Base-by-base conservation (phyloP, 768 basidiomycete genomes). In the Phanerodontia chrysosporium region DNA sequence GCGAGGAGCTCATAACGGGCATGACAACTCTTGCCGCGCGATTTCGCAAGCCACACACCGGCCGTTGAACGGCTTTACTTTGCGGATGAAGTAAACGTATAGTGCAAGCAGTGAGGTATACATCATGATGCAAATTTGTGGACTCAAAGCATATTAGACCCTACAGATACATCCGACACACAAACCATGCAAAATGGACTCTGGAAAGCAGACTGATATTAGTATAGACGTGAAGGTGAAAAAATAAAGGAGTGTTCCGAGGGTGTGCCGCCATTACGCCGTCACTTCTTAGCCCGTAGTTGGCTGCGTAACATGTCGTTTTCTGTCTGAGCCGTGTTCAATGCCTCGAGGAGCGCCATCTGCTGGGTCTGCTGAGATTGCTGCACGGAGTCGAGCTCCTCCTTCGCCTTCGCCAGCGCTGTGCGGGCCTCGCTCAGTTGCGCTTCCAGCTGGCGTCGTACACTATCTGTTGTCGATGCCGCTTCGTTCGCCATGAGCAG, bases 321-420 rank as follows among this genome's bases (percentile, higher is more conserved):
- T 74, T 93, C 90, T 57, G 81, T 86, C 74, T 93, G 90, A 74
- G 88, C 80, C 53, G 81, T 78, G 69, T 92, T 94, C 65, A 96
- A 79, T 75, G 96, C 93, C 67, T 97, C 94, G 45, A 99, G 78
- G 56, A 99, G 69, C 30, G 88, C 87, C 57, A 92, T 84, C 63
- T 88, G 79, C 74, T 95, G 94, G 9, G 78, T 81, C 73, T 93
- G 89, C 67, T 95, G 92, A 16, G 84, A 83, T 63, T 74, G 78
- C 44, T 78, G 79, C 80, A 89, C 84, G 39, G 75, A 80, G 18
- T 87, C 80, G 42, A 92, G 72, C 68, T 95, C 89, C 27, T 83
- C 86, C 66, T 82, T 77, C 9, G 87, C 86, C 21, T 80, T 77
- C 51, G 83, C 79, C 48, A 94, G 77, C 53, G 84, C 79, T 48